phyloP scores from a whole-genome alignment of 306 rosid genomes.

The Cajanus cajan region DNA sequence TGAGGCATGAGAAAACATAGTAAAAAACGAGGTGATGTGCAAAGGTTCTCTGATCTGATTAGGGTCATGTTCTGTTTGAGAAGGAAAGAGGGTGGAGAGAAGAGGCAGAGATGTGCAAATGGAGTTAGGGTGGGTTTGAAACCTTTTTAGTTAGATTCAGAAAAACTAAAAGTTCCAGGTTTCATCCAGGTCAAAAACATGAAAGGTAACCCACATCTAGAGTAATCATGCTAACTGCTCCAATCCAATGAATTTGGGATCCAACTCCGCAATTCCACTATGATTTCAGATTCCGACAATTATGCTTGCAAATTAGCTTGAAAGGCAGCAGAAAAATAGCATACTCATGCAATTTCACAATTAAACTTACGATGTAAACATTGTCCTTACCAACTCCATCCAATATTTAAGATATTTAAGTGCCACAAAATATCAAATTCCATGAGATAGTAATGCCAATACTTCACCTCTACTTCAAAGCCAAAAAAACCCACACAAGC shows the following conservation, averaged over 20 bases:
- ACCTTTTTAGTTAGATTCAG: too few species aligned
- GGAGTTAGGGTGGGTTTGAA: too few species aligned
- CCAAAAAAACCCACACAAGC: neutral
- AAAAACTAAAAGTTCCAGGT: too few species aligned
- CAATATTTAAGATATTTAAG: neutral
- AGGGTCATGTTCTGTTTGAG: too few species aligned
- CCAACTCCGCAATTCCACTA: too few species aligned
- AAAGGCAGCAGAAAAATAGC: neutral
- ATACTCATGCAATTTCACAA: neutral
- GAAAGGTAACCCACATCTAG: too few species aligned
- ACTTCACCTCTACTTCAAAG: neutral
- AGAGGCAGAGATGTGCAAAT: too few species aligned
- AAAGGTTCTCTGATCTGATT: too few species aligned
- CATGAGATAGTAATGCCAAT: neutral
- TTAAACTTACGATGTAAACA: neutral
- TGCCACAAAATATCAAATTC: neutral
- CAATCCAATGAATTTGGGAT: neutral
- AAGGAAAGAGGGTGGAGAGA: too few species aligned
- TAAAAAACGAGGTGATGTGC: too few species aligned
- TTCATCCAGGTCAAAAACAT: too few species aligned
- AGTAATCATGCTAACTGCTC: neutral
- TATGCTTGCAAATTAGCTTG: neutral
- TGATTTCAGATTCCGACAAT: neutral
- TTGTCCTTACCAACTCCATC: neutral
- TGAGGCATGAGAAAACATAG: too few species aligned